These are phyloP conservation scores for Alternaria sp. DNA, from an alignment of 2,329 filamentous ascomycete genomes.

Conservation along the genomic window DNA sequence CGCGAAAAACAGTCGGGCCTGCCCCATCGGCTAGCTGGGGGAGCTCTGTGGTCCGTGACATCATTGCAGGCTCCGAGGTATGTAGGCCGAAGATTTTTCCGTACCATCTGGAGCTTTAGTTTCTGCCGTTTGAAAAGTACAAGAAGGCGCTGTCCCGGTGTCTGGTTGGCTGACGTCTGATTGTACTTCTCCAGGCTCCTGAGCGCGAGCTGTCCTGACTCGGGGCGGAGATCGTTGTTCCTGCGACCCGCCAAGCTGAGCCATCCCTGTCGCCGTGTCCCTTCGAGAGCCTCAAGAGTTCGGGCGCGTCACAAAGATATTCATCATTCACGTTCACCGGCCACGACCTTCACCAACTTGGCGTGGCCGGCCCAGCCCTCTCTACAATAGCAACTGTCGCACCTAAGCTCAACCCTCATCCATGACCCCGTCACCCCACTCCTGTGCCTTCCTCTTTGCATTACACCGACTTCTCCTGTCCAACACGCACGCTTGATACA, in stretches of 20 bases:
- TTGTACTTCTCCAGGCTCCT: constrained; percentile 6
- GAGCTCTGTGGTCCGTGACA: constrained; percentile 34
- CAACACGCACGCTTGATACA: constrained; percentile 31
- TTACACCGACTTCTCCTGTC: constrained; percentile 42
- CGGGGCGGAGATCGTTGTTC: constrained; percentile 26
- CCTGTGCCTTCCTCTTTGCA: constrained; percentile 29
- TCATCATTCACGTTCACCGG: constrained; percentile 31
- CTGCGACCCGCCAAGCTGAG: constrained; percentile 23
- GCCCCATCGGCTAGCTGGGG: constrained; percentile 18
- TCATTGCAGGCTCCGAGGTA: constrained; percentile 37
- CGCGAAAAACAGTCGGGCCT: constrained; percentile 14
- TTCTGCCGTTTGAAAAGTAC: background rate
- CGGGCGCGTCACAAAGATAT: constrained; percentile 35
- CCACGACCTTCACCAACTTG: constrained; percentile 32
- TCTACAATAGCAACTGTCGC: constrained; percentile 10
- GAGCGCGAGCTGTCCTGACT: constrained; percentile 11
- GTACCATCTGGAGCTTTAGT: constrained; percentile 3
- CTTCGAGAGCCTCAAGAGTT: constrained; percentile 32
- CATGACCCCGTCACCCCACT: constrained; percentile 38
- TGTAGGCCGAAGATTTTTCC: constrained; percentile 22
- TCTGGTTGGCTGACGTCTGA: constrained; percentile 9
- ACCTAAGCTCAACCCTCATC: constrained; percentile 19
- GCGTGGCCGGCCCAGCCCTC: constrained; percentile 29
- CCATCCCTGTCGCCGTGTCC: constrained; percentile 20
- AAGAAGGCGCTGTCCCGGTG: constrained; percentile 1